These are phyloP conservation scores for Aspergillus bridgeri DNA, from an alignment of 495 filamentous ascomycete genomes.

Conservation along the genomic window DNA sequence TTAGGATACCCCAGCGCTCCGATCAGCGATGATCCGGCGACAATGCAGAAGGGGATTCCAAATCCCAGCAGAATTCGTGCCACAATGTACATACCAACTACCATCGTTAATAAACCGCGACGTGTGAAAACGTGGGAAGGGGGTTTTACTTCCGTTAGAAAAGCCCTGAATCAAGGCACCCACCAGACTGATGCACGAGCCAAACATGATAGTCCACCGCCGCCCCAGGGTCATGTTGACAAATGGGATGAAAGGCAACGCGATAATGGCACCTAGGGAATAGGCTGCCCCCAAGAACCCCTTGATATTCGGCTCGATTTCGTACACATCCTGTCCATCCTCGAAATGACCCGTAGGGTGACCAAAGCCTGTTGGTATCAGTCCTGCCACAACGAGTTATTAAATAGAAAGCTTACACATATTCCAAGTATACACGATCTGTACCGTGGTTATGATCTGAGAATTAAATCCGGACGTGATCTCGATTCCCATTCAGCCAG, in stretches of 20 bases:
- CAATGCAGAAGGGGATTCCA: constrained; percentile 62
- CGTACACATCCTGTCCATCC: constrained; percentile 18
- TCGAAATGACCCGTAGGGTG: constrained; percentile 22
- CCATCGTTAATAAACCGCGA: constrained; percentile 22
- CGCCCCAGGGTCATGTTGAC: constrained; percentile 55
- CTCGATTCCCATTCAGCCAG: constrained; percentile 66
- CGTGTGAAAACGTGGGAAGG: background rate
- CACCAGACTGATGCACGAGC: constrained; percentile 55
- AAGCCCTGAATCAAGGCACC: constrained; percentile 55
- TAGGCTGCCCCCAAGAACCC: constrained; percentile 28
- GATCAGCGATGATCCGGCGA: constrained; percentile 60
- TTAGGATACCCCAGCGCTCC: constrained; percentile 66
- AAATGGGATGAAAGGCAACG: constrained; percentile 57
- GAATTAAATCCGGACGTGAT: constrained; percentile 71
- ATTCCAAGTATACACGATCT: constrained; percentile 57
- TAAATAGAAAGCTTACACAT: constrained; percentile 38
- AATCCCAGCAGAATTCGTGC: constrained; percentile 64
- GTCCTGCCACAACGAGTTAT: background rate
- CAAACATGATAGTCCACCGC: constrained; percentile 57
- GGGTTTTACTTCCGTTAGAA: constrained; percentile 23
- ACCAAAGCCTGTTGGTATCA: constrained; percentile 31
- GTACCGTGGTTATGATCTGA: constrained; percentile 67
- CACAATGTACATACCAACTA: constrained; percentile 60
- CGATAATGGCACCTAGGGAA: constrained; percentile 46
- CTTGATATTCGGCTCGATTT: constrained; percentile 24